Base-by-base conservation (phyloP, 2,329 filamentous ascomycete species). In the Cladorrhinum sp. region DNA sequence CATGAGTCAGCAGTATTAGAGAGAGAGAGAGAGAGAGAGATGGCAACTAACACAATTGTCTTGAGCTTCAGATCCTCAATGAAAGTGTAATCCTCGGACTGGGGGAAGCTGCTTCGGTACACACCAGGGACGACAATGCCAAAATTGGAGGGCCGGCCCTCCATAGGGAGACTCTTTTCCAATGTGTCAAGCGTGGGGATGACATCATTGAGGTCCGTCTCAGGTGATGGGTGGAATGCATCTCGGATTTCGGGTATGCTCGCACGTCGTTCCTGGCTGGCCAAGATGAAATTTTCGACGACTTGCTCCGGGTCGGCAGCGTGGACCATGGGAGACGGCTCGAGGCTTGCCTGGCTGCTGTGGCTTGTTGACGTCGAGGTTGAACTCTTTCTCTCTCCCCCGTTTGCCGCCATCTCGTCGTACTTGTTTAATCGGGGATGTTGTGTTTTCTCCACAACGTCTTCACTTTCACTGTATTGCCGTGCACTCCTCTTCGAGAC, bases 31-130 rank as follows among this genome's bases (percentile, higher is more conserved):
- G n/a, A n/a, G n/a, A n/a, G n/a, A n/a, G n/a, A n/a, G n/a, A n/a
- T n/a, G n/a, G 6, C 1, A 26, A 77, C 86, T 74, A 79, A 91
- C 86, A 96, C 80, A 61, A 96, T 87, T 16, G 89, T 94, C 77
- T 90, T 92, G 63, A 97, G 78, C 10, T 84, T 79, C 55, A 96
- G 79, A 24, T 78, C 79, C 68, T 82, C 77, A 58, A 96, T 77
- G 69, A 90, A 94, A 2, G 79, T 79, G 65, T 90, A 89, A 70
- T 96, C 88, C 60, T 87, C 82, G 4, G 81, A 74, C 63, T 86
- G 79, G 2, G 93, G 93, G 71, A 92, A 96, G 66, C 88, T 89
- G 74, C 91, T 94, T 57, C 93, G 85, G 72, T 91, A 96, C 26
- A 97, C 80, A 8, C 88, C 87, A 6, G 86, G 83, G 20, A 88